Base-by-base conservation (phyloP, 768 basidiomycete species). In the Hygrophoropsis aurantiaca region DNA sequence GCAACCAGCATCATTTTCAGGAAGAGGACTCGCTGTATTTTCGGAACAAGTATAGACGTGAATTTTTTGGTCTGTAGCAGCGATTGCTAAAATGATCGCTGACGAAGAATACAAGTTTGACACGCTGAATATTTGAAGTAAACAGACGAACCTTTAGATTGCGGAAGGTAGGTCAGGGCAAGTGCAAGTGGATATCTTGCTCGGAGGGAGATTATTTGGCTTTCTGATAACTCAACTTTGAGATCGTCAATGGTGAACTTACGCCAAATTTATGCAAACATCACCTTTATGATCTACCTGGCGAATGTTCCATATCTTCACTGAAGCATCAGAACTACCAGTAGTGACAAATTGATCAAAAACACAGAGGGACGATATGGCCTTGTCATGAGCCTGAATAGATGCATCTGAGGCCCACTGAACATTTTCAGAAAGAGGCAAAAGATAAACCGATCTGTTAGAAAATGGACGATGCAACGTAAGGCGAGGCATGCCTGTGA, bases 181-280 rank as follows among this genome's bases (percentile, higher is more conserved):
- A 94, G 53, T 38, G 87, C 77, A 1, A 97, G 72, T 0, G 94
- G 86, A 66, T 87, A 89, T 65, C 75, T 84, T 25, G 85, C 85
- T 25, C 78, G 71, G 44, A 92, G 60, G 9, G 77, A 62, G 39
- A 97, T 71, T 3, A 68, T 71, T 64, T 95, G 92, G 0, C 71
- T 47, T 49, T 77, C 71, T 30, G 65, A 54, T 39, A 77, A 47
- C 23, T 58, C 55, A 54, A 67, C 76, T 78, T 46, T 21, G 26
- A 21, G 27, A 30, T 30, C 7, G 27, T 30, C 27, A 30, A 13
- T 6, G 27, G 13, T 30, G 27, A 6, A 13, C 6, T 30, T 30
- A 13, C 13, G 27, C 27, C 6, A 30, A 30, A 30, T 13, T 30
- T 13, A 11, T 34, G 7, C 7, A 39, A 11, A 18, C 21, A 52